These are phyloP conservation scores for Phytophthora hibernalis DNA, from an alignment of 352 stramenopile species.

Conservation along the genomic window DNA sequence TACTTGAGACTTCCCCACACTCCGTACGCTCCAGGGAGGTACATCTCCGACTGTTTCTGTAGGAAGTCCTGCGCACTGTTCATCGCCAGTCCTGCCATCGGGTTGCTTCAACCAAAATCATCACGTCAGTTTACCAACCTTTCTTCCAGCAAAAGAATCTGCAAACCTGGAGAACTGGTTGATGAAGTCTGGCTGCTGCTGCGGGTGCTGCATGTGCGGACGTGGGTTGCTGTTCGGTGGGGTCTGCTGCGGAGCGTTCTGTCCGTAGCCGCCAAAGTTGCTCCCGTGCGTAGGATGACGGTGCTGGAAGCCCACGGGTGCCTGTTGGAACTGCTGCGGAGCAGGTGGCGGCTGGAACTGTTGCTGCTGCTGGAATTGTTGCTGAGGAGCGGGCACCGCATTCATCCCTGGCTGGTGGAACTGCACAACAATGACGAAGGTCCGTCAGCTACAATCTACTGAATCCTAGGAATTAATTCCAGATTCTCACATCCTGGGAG, in stretches of 20 bases:
- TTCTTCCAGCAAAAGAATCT: background rate
- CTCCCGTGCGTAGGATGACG: slow-evolving; percentile 36
- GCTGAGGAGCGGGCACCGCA: slow-evolving; percentile 40
- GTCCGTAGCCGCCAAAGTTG: slow-evolving; percentile 39
- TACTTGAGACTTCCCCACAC: slow-evolving; percentile 88
- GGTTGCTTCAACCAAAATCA: slow-evolving; percentile 61
- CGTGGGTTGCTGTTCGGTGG: slow-evolving; percentile 34
- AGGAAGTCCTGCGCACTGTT: slow-evolving; percentile 86
- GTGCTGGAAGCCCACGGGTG: slow-evolving; percentile 40
- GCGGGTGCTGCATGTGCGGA: slow-evolving; percentile 30
- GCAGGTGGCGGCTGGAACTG: slow-evolving; percentile 43
- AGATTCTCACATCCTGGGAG: slow-evolving; percentile 42
- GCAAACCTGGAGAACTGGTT: slow-evolving; percentile 76
- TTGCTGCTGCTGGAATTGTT: slow-evolving; percentile 49
- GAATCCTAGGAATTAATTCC: background rate
- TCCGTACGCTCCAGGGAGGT: slow-evolving; percentile 79
- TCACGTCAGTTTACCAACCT: slow-evolving; percentile 1
- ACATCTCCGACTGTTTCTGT: slow-evolving; percentile 84
- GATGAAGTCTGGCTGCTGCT: slow-evolving; percentile 67
- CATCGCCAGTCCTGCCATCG: slow-evolving; percentile 87
- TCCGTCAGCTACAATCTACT: background rate
- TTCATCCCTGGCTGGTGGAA: slow-evolving; percentile 18
- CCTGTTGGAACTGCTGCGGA: slow-evolving; percentile 49
- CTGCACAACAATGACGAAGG: slow-evolving; percentile 23
- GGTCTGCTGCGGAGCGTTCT: slow-evolving; percentile 32